A percentile compares a stretch with the other conserved stretches of the same genome.
These are phyloP conservation scores for Diaporthe sp. DNA, from an alignment of 2,329 filamentous ascomycete genomes.

Conservation along the genomic window DNA sequence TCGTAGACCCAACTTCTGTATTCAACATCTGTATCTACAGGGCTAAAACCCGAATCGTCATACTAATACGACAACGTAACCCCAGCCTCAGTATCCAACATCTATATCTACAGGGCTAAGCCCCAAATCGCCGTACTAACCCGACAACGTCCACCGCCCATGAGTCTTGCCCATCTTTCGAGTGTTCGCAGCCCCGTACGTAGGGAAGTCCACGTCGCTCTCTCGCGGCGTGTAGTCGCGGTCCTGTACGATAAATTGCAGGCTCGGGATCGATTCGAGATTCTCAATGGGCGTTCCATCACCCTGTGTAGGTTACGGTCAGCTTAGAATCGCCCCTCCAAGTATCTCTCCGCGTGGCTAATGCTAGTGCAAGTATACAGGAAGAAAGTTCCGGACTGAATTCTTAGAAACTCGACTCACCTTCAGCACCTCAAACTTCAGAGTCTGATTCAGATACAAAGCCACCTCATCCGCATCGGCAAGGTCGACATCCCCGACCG, in stretches of 20 bases:
- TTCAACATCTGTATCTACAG: background rate
- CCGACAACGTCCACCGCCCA: background rate
- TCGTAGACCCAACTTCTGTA: background rate
- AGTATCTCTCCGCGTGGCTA: background rate
- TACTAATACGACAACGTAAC: too few relatives aligned
- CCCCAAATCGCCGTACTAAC: background rate
- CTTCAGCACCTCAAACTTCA: slow-evolving; percentile 44
- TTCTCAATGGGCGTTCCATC: slow-evolving; percentile 50
- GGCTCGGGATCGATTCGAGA: slow-evolving; percentile 49
- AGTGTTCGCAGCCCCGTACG: slow-evolving; percentile 43
- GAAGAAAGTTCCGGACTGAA: background rate
- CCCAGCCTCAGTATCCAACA: background rate
- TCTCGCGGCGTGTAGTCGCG: slow-evolving; percentile 42
- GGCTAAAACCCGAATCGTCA: background rate
- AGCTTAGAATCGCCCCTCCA: background rate
- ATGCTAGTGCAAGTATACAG: background rate
- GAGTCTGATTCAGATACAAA: slow-evolving; percentile 40
- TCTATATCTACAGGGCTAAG: too few relatives aligned
- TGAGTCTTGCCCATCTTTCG: background rate
- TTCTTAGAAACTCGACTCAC: slow-evolving; percentile 39
- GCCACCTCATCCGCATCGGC: slow-evolving; percentile 32
- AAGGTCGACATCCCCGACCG: slow-evolving; percentile 38
- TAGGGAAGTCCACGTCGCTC: slow-evolving; percentile 44
- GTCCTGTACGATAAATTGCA: slow-evolving; percentile 54
- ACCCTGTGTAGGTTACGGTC: slow-evolving; percentile 42